Evolutionary conservation across 305 asterid genomes (phyloP).

Genomic region (Rubia tinctorum): DNA sequence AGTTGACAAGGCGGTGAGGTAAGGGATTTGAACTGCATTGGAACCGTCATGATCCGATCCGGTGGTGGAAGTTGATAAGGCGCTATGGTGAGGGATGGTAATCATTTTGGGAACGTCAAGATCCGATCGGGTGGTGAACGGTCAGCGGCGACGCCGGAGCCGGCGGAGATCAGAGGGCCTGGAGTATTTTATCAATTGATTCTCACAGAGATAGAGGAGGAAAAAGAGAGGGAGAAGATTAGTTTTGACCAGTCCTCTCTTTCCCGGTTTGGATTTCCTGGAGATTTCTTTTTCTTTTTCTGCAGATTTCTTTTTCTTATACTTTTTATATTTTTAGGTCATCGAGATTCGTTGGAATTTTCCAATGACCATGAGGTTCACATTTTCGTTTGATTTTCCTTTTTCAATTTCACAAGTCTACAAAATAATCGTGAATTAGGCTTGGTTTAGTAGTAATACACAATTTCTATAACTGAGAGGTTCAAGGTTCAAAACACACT

Average conservation of each 20-base stretch:
- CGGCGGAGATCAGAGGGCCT: background rate
- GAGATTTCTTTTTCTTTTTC: background rate
- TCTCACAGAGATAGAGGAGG: slow-evolving; percentile 10
- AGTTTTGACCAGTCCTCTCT: slow-evolving; percentile 25
- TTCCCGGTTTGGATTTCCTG: slow-evolving; percentile 8
- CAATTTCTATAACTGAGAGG: no score
- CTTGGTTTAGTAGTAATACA: no score
- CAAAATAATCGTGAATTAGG: no score
- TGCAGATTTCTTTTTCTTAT: background rate
- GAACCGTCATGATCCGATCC: slow-evolving; percentile 37
- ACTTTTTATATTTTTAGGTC: no score
- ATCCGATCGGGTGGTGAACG: slow-evolving; percentile 35
- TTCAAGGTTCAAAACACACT: no score
- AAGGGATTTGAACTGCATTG: slow-evolving; percentile 87
- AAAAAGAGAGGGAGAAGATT: background rate
- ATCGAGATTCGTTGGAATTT: no score
- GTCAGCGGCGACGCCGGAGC: slow-evolving; percentile 16
- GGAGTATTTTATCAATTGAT: background rate
- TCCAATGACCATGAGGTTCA: no score
- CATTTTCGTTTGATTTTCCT: no score
- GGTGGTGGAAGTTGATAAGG: slow-evolving; percentile 14
- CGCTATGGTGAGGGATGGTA: slow-evolving; percentile 81
- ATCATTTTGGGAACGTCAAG: slow-evolving; percentile 55
- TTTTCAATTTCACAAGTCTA: no score
- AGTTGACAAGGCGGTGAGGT: slow-evolving; percentile 90